Conservation (phyloP, 2,329 filamentous ascomycete species). For the Stachybotrys chlorohalonatus region DNA sequence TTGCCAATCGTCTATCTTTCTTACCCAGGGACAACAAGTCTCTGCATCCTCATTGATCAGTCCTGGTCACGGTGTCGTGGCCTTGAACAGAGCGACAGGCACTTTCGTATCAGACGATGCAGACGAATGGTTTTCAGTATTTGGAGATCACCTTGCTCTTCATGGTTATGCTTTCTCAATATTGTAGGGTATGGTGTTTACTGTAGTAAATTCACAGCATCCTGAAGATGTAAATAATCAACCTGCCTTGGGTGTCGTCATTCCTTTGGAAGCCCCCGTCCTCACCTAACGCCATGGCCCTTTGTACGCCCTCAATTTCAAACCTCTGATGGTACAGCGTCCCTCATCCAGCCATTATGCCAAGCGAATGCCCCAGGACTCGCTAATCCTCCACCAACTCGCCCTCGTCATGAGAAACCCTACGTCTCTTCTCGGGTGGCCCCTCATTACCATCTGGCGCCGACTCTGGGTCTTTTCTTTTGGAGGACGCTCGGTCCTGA, state of each 20-base stretch:
- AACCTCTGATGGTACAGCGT: background rate
- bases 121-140: no score
- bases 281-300: background rate
- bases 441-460: constrained; percentile 21
- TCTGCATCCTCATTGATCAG: no score
- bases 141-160: no score
- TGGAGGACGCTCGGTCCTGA: constrained; percentile 22
- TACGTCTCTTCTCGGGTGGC: constrained; percentile 32
- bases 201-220: constrained; percentile 5
- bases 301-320: background rate
- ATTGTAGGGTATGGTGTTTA: background rate
- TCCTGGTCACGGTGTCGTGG: no score
- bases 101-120: no score
- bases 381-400: constrained; percentile 30
- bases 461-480: constrained; percentile 31
- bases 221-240: constrained; percentile 1
- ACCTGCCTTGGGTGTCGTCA: background rate
- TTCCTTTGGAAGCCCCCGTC: constrained; percentile 5
- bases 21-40: no score
- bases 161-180: no score
- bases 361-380: background rate
- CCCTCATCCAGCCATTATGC: background rate
- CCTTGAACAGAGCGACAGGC: no score
- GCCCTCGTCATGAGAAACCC: constrained; percentile 38
- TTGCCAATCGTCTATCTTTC: no score